Evolutionary conservation across 441 rosid genomes (phyloP).

Genomic region (Aquilaria agallochum): DNA sequence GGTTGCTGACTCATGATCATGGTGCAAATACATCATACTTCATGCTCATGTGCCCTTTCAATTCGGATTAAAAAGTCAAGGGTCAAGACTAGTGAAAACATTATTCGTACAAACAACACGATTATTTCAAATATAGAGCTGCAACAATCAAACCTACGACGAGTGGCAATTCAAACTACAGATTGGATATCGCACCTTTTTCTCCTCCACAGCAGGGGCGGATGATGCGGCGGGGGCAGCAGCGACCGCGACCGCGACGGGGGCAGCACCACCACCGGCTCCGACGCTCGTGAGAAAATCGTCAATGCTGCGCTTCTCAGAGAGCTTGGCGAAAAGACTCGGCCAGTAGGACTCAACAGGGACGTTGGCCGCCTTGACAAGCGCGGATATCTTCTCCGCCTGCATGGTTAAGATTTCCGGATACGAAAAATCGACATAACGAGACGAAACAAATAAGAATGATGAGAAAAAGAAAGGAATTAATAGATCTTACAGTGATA

Average conservation of each 20-base stretch:
- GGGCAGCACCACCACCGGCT: slow-evolving; percentile 26
- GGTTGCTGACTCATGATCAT: too few relatives aligned
- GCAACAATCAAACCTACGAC: too few relatives aligned
- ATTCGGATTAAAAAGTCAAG: too few relatives aligned
- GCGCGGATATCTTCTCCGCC: slow-evolving; percentile 37
- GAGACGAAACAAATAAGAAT: not conserved
- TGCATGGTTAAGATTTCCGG: not conserved
- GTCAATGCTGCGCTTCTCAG: slow-evolving; percentile 32
- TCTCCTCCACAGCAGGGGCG: slow-evolving; percentile 32
- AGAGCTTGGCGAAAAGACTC: slow-evolving; percentile 33
- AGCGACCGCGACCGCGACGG: slow-evolving; percentile 14
- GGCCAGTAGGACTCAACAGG: slow-evolving; percentile 43
- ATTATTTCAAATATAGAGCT: too few relatives aligned
- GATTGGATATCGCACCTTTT: slow-evolving; percentile 1
- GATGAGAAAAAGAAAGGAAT: not conserved
- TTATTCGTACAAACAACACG: too few relatives aligned
- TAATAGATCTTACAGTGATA: slow-evolving; percentile 26
- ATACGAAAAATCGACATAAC: not conserved
- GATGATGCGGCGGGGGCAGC: slow-evolving; percentile 14
- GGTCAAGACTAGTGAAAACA: too few relatives aligned
- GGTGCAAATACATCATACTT: too few relatives aligned
- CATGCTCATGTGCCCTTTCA: too few relatives aligned
- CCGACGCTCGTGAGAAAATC: slow-evolving; percentile 32
- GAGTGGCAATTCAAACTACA: too few relatives aligned
- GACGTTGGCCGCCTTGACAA: slow-evolving; percentile 35